These are phyloP conservation scores for Boechera divaricarpa DNA, from an alignment of 345 rosid species.

Conservation along the genomic window DNA sequence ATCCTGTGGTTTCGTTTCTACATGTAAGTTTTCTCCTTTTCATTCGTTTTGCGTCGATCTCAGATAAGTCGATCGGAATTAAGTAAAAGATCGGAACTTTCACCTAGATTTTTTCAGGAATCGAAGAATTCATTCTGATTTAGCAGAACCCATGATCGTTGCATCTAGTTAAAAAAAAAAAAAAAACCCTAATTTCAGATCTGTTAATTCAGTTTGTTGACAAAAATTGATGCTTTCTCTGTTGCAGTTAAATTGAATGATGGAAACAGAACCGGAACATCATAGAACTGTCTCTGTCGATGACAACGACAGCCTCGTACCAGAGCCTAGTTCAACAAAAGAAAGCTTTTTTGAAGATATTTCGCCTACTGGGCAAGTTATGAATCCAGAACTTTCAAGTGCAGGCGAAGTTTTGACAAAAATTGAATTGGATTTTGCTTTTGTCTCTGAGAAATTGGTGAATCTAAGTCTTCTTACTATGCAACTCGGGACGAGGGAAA, in stretches of 20 bases:
- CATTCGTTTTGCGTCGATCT: background rate
- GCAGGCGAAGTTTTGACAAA: constrained; percentile 59
- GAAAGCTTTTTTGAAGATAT: constrained; percentile 51
- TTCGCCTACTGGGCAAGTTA: constrained; percentile 45
- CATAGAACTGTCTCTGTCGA: constrained; percentile 52
- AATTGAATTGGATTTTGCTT: constrained; percentile 74
- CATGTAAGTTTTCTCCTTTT: constrained; percentile 29
- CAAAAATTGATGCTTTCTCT: background rate
- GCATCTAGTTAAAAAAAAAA: background rate
- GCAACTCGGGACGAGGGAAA: constrained; percentile 76
- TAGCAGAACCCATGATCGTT: constrained; percentile 16
- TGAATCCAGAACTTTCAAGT: constrained; percentile 48
- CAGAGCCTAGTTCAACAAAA: constrained; percentile 59
- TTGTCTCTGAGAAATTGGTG: constrained; percentile 75
- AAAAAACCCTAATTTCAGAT: constrained; percentile 12
- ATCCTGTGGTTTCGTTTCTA: constrained; percentile 17
- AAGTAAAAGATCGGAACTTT: background rate
- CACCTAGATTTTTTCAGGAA: background rate
- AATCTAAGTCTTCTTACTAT: constrained; percentile 76
- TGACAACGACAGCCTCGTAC: constrained; percentile 56
- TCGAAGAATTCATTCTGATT: background rate
- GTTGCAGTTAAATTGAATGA: constrained; percentile 34
- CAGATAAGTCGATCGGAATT: constrained; percentile 1
- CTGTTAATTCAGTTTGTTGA: background rate
- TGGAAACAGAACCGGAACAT: constrained; percentile 54